Evolutionary conservation across 768 basidiomycete genomes (phyloP).

Genomic region (Chlorophyllum brunneum): DNA sequence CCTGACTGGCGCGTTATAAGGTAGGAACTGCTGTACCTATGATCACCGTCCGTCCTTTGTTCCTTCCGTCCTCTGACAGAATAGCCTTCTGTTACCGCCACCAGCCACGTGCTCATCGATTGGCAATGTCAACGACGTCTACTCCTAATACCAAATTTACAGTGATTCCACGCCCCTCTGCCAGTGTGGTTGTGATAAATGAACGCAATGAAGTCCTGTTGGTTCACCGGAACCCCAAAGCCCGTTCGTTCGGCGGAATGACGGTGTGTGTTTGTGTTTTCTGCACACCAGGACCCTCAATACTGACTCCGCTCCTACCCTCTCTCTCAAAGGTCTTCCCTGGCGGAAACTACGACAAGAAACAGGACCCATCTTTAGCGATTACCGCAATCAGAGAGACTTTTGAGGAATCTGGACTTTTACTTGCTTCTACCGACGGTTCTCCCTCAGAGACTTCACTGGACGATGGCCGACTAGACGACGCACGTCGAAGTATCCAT

Average conservation of each 20-base stretch:
- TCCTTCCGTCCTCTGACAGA: neutral
- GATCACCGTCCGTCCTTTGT: neutral
- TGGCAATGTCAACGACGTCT: constrained; percentile 13
- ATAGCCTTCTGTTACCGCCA: neutral
- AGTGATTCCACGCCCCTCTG: constrained; percentile 52
- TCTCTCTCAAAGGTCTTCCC: constrained; percentile 60
- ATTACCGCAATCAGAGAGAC: constrained; percentile 74
- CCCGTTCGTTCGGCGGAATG: constrained; percentile 61
- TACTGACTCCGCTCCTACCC: neutral
- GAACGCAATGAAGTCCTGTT: constrained; percentile 63
- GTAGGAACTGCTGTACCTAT: neutral
- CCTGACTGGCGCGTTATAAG: neutral
- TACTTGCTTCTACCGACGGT: constrained; percentile 38
- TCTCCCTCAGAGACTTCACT: constrained; percentile 16
- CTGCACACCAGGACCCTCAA: neutral
- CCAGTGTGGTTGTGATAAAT: constrained; percentile 66
- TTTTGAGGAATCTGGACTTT: constrained; percentile 71
- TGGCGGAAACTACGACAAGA: constrained; percentile 63
- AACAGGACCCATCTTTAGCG: constrained; percentile 52
- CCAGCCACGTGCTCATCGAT: neutral
- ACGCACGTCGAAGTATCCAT: constrained; percentile 55
- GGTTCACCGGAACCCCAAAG: constrained; percentile 65
- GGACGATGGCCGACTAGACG: constrained; percentile 41
- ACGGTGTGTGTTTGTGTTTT: constrained; percentile 42
- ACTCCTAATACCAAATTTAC: neutral